Evolutionary conservation across 2,329 filamentous ascomycete genomes (phyloP).

Genomic region (Ophiostoma montium): DNA sequence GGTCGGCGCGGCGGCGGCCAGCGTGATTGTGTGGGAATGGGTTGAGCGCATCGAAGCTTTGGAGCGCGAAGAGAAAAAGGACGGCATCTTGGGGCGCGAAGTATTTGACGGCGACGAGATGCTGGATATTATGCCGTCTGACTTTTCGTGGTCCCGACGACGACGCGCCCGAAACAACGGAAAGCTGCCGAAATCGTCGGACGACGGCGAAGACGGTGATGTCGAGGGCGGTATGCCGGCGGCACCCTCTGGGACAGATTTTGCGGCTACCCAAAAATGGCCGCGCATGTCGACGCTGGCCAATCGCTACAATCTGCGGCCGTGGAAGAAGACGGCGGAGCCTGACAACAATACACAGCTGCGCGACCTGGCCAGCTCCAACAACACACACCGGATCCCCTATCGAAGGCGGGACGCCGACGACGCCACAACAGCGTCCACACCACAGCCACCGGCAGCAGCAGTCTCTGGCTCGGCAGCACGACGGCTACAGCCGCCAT

Average conservation of each 20-base stretch:
- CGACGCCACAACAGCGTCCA: constrained; percentile 12
- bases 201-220: constrained; percentile 22
- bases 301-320: constrained; percentile 23
- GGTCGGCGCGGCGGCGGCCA: constrained; percentile 89
- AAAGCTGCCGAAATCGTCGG: constrained; percentile 1
- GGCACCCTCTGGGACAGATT: not conserved
- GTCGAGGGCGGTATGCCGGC: constrained; percentile 13
- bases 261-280: not conserved
- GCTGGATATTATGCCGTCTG: constrained; percentile 48
- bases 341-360: not conserved
- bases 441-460: not conserved
- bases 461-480: not conserved
- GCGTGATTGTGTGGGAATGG: constrained; percentile 98
- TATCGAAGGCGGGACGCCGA: constrained; percentile 8
- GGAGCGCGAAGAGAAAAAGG: constrained; percentile 86
- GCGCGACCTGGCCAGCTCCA: not conserved
- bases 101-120: constrained; percentile 92
- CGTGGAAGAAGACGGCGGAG: constrained; percentile 12
- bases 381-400: not conserved
- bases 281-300: constrained; percentile 23
- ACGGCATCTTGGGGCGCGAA: constrained; percentile 79
- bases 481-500: constrained; percentile 26
- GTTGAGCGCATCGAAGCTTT: constrained; percentile 87
- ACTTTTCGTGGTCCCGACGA: constrained; percentile 31
- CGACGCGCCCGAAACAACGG: constrained; percentile 13